phyloP scores from a whole-genome alignment of 140 eudicot genomes.

The Senecio squalidus region DNA sequence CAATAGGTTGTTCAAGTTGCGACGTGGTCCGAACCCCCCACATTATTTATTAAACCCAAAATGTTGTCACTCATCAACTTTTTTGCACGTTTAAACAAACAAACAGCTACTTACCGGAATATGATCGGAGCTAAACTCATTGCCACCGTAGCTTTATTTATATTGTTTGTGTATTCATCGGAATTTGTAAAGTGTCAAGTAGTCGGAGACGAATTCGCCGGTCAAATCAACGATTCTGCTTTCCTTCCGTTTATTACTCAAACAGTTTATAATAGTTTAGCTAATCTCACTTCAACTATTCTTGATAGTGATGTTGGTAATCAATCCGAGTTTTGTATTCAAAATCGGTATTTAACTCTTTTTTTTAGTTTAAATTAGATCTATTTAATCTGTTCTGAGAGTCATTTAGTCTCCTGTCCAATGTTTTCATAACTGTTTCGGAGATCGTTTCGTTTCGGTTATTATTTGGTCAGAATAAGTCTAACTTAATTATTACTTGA shows the following conservation, averaged over 20 bases:
- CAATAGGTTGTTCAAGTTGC: conserved; percentile 16
- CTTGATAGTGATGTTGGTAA: conserved; percentile 35
- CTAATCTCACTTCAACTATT: conserved; percentile 47
- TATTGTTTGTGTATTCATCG: conserved; percentile 20
- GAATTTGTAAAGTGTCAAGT: conserved; percentile 41
- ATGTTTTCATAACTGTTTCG: too few species aligned
- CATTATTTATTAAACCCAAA: neutral
- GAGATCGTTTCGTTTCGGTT: too few species aligned
- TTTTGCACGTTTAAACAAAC: too few species aligned
- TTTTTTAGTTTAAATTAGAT: neutral
- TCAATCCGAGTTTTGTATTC: conserved; percentile 50
- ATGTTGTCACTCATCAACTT: too few species aligned
- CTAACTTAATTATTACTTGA: too few species aligned
- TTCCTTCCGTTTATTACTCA: conserved; percentile 42
- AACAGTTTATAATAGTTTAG: conserved; percentile 34
- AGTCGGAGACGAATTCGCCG: conserved; percentile 34
- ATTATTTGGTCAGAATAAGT: too few species aligned
- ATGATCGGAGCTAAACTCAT: conserved; percentile 3
- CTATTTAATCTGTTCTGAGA: too few species aligned
- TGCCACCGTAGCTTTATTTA: conserved; percentile 21
- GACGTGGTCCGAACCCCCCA: conserved; percentile 14
- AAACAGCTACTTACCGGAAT: too few species aligned
- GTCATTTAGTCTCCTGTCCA: too few species aligned
- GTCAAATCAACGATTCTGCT: conserved; percentile 46
- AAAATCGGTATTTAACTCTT: conserved; percentile 51